Percentiles rank a stretch among this genome's conserved stretches.
phyloP scores from a whole-genome alignment of 148 eudicot genomes.

The Chenopodium suecicum region DNA sequence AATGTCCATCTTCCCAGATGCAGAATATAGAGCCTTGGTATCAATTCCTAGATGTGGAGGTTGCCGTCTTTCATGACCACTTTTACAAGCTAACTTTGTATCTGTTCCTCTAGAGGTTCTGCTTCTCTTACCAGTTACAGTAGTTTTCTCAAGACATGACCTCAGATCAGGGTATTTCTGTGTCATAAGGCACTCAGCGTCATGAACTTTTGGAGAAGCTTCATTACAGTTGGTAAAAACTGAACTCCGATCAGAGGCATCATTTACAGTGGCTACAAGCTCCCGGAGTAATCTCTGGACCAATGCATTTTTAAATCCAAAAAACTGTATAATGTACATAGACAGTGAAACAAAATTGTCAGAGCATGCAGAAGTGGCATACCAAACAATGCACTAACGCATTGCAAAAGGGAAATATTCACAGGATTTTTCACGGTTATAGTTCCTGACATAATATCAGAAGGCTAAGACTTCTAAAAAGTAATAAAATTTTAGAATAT shows the following conservation, averaged over 20 bases:
- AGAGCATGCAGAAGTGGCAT: slow-evolving; percentile 6
- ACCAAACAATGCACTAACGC: slow-evolving; percentile 7
- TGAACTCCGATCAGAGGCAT: slow-evolving; percentile 46
- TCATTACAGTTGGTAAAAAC: slow-evolving; percentile 28
- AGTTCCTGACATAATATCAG: background rate
- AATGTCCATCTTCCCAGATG: slow-evolving; percentile 18
- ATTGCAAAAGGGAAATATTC: background rate
- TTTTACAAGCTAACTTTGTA: slow-evolving; percentile 25
- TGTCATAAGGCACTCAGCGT: slow-evolving; percentile 23
- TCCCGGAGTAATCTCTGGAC: slow-evolving; percentile 90
- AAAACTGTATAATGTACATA: slow-evolving; percentile 59
- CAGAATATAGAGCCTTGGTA: slow-evolving; percentile 13
- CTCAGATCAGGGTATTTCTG: slow-evolving; percentile 38
- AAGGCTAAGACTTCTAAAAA: slow-evolving; percentile 1
- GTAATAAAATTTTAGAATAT: background rate
- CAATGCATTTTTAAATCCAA: slow-evolving; percentile 83
- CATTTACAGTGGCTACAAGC: slow-evolving; percentile 57
- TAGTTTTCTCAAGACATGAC: slow-evolving; percentile 36
- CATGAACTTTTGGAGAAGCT: slow-evolving; percentile 38
- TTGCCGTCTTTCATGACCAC: slow-evolving; percentile 23
- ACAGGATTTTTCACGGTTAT: background rate
- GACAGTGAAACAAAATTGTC: slow-evolving; percentile 11
- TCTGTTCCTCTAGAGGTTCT: slow-evolving; percentile 36
- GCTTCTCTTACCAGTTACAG: slow-evolving; percentile 58
- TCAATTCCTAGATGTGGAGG: slow-evolving; percentile 27